Evolutionary conservation across 2,329 filamentous ascomycete genomes (phyloP), one percentile per base, ranked within the genome.

Genomic region (Claviceps fusiformis): DNA sequence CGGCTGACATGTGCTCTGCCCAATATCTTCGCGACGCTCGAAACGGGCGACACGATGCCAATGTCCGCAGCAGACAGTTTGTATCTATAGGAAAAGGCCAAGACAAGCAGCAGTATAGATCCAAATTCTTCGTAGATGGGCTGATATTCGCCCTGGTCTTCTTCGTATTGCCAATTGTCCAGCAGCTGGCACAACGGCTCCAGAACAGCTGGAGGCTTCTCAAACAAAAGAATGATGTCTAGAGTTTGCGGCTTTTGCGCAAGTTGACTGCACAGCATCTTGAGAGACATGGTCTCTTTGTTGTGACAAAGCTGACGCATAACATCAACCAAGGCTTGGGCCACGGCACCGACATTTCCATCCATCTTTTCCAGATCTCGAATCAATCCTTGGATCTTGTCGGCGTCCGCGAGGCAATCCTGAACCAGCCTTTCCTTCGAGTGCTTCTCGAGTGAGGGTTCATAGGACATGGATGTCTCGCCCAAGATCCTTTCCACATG

Each of bases 121-220:
- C 87, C 87, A 60, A 92, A 93, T 62, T 95, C 89, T 63, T 93
- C 89, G 62, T 93, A 93, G 0, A 90, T 82, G 0, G 87, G 87
- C 65, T 92, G 88, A 62, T 89, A 89, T 64, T 93, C 89, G 54
- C 82, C 83, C 68, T 91, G 87, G 61, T 92, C 87, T 58, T 90
- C 87, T 44, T 92, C 88, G 62, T 91, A 89, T 11, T 79, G 75
- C 88, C 88, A 93, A 58, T 81, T 81, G 61, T 93, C 87, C 13
- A 95, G 74, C 11, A 92, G 73, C 27, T 83, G 81, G 65, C 86
- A 91, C 1, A 93, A 69, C 1, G 88, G 88, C 51, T 82, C 80
- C 3, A 93, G 70, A 11, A 93, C 79, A n/a, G 78, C 78, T 0
- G 79, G 73, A 0, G 86, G 77, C 57, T 83, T 87, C 57, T 86